Evolutionary conservation across 371 early-diverging fungal genomes (phyloP), one percentile per base, ranked within the genome.

Genomic region (Apophysomyces trapeziformis): DNA sequence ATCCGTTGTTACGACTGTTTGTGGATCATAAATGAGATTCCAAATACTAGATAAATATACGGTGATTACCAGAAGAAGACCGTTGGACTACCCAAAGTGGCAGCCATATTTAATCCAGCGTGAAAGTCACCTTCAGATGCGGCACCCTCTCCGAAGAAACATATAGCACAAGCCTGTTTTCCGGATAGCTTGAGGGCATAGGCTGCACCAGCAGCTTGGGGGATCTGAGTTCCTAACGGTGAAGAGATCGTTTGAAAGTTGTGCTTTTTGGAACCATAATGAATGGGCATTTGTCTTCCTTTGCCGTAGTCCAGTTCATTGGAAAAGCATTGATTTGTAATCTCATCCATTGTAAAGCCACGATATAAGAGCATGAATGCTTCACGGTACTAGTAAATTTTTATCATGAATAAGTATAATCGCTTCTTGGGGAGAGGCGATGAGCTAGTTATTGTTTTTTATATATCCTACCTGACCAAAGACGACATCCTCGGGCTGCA

Each of bases 51-150:
- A 26, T 26, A 26, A 26, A 26, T 3, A 26, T 2, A 26, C 32
- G 32, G 32, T 26, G 41, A 71, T 65, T 83, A 92, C 93, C 98
- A 98, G 77, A 96, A 94, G 75, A 96, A 99, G 56, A 99, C 89
- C 36, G 92, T 93, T 1, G 99, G 99, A 46, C 93, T 85, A 38
- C 89, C 91, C 38, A 93, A 84, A 0, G 98, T 97, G 12, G 98
- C 91, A 0, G 99, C 97, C 87, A 99, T 95, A 78, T 99, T 99
- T 61, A 99, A 76, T 7, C 95, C 99, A 7, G 97, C 94, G 76
- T 99, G 99, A 79, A 98, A 98, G 77, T 99, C 99, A 59, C 99
- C 99, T 76, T 99, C 99, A 16, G 91, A 90, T 21, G 99, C 98
- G 35, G 98, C 96, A 45, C 98, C 99, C 73, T 99, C 99, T 32